Base-by-base conservation (phyloP, 1,139 yeast species). In the Blastobotrys malaysiensis region DNA sequence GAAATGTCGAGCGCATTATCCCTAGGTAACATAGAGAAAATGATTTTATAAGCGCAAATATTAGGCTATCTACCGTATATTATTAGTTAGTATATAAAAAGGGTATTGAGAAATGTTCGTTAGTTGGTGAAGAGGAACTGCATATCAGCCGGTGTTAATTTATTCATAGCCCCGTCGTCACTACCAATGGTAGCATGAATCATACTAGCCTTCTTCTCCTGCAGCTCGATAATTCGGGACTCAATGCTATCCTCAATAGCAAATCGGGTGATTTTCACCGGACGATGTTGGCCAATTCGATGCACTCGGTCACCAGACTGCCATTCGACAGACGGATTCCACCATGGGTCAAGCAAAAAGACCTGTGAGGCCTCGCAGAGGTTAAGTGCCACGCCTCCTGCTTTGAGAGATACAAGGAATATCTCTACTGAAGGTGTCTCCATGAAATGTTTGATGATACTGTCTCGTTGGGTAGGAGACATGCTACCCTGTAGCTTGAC, bases 271-370 rank as follows among this genome's bases (percentile, higher is more conserved):
- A 93, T 90, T 59, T 88, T 80, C n/a, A 93, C 96, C 0, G 99
- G 99, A 59, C 99, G 75, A 64, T 82, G 88, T 69, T 93, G 99
- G 4, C 98, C 98, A 59, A 93, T 93, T 73, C 99, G 83, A 72
- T 93, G 99, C 20, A 93, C 97, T 72, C 99, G 83, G 70, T 95
- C 99, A 74, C 96, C 96, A 50, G 96, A 87, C 69, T 93, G 99
- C 91, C 97, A 93, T 70, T 93, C 98, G 3, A 90, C 95, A 63
- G 96, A 86, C 0, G 98, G 98, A 67, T 93, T 93, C 98, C 98
- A 93, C 98, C 99, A 93, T 24, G 98, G 98, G 65, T 93, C 99
- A 77, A 93, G 77, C 51, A 93, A 77, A 63, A 93, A 93, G 45
- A 93, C 98, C 63, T 91, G 97, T 0, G 96, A 89, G 0, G 99